phyloP scores from a whole-genome alignment of 441 rosid genomes.

The Erysimum pusillum region DNA sequence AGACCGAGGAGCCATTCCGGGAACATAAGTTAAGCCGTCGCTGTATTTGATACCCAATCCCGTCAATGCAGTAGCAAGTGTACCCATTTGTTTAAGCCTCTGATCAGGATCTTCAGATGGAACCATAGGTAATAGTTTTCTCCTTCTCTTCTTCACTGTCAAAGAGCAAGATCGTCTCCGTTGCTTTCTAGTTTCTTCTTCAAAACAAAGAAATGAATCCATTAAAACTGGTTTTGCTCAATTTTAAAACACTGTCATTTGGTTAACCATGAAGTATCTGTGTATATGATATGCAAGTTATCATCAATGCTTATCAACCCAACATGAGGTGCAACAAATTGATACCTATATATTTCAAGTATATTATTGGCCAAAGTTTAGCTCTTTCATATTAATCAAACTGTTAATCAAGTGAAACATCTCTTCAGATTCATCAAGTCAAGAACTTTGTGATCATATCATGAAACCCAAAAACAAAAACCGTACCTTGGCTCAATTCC shows the following conservation, averaged over 20 bases:
- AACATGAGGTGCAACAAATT: constrained; percentile 16
- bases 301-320: constrained; percentile 17
- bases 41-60: constrained; percentile 72
- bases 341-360: not conserved
- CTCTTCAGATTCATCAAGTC: constrained; percentile 27
- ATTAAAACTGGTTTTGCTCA: not conserved
- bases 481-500: constrained; percentile 62
- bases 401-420: constrained; percentile 17
- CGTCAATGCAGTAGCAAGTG: constrained; percentile 82
- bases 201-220: constrained; percentile 25
- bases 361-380: constrained; percentile 15
- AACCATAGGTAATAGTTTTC: constrained; percentile 70
- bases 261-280: not conserved
- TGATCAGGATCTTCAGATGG: constrained; percentile 69
- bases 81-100: constrained; percentile 72
- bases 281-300: not conserved
- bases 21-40: constrained; percentile 64
- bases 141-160: constrained; percentile 78
- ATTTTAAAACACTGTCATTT: not conserved
- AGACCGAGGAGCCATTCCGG: constrained; percentile 75
- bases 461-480: constrained; percentile 2
- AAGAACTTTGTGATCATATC: constrained; percentile 23
- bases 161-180: constrained; percentile 65
- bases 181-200: constrained; percentile 57
- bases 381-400: constrained; percentile 9